Evolutionary conservation across 2,329 filamentous ascomycete genomes (phyloP), one percentile per base, ranked within the genome.

Genomic region (Neopestalotiopsis clavispora): DNA sequence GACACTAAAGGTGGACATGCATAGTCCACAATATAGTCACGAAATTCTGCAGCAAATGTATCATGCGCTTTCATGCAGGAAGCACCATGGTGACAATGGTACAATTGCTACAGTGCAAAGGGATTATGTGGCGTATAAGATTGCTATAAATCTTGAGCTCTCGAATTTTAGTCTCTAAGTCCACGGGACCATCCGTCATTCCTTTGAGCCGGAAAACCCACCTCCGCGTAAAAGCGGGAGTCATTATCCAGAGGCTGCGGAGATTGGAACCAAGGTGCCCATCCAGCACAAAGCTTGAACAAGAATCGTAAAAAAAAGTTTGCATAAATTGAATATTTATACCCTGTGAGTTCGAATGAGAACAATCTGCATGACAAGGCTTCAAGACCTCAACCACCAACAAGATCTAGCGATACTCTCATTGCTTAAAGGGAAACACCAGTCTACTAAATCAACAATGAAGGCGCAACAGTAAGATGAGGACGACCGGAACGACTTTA

Each of bases 401-500:
- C 34, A 10, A 38, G 34, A 28, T 60, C 17, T 30, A 30, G 57
- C 28, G 2, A 60, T 12, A 3, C 13, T 30, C 13, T 30, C 34
- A 34, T 52, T n/a, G n/a, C 17, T 23, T 10, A 13, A 12, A 42
- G 10, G n/a, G n/a, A 10, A 28, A 52, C 2, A 23, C n/a, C 20
- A 34, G 4, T 42, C 4, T 14, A 52, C 7, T 7, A 52, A 20
- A 34, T 10, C 38, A 30, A 52, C 2, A 10, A 65, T 65, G 62
- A 65, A 34, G 28, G 62, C 62, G 7, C 62, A 65, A 32, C 62
- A 65, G 62, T 65, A 52, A 7, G 62, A 10, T 52, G 45, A 4
- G 10, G 23, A 23, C 7, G 3, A 4, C 6, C 13, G 14, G 20
- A 30, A 17, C 2, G 1, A 28, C 4, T 30, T 7, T 59, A 17